Percentiles rank a stretch among this genome's conserved stretches.
These are phyloP conservation scores for Colletotrichum musae DNA, from an alignment of 2,329 filamentous ascomycete genomes.

Conservation along the genomic window DNA sequence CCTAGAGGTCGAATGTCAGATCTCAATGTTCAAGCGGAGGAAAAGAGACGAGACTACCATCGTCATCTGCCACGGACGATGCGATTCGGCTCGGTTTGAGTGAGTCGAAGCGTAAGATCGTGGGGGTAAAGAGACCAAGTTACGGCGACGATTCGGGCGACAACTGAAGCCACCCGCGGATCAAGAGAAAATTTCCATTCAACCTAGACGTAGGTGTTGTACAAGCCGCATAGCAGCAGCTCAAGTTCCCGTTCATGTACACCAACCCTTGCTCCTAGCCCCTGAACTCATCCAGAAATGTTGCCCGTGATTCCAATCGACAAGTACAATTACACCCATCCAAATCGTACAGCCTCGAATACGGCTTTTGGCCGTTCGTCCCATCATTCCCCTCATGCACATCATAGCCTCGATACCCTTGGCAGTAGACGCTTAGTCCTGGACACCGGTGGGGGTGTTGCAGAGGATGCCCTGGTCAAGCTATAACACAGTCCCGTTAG, in stretches of 20 bases:
- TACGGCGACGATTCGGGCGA: neutral
- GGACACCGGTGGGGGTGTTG: slow-evolving; percentile 51
- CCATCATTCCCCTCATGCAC: no score
- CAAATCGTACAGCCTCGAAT: neutral
- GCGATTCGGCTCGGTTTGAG: no score
- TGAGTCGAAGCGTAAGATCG: neutral
- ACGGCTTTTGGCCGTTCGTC: neutral
- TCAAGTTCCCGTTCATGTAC: slow-evolving; percentile 9
- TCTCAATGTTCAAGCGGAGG: no score
- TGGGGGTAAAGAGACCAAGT: neutral
- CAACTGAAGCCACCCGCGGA: no score
- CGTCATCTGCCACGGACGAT: no score
- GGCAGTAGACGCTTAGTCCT: slow-evolving; percentile 42
- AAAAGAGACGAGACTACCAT: no score
- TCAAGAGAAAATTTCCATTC: slow-evolving; percentile 3
- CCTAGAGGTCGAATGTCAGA: no score
- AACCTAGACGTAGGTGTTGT: slow-evolving; percentile 2
- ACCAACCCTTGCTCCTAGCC: neutral
- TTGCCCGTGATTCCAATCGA: slow-evolving; percentile 15
- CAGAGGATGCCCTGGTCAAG: slow-evolving; percentile 54
- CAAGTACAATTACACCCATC: slow-evolving; percentile 2
- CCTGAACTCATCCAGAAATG: neutral
- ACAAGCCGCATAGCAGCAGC: slow-evolving; percentile 18
- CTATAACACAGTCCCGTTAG: slow-evolving; percentile 13
- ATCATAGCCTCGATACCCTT: neutral